These are phyloP conservation scores for Spiraea crenata DNA, from an alignment of 331 rosid genomes.

Conservation along the genomic window DNA sequence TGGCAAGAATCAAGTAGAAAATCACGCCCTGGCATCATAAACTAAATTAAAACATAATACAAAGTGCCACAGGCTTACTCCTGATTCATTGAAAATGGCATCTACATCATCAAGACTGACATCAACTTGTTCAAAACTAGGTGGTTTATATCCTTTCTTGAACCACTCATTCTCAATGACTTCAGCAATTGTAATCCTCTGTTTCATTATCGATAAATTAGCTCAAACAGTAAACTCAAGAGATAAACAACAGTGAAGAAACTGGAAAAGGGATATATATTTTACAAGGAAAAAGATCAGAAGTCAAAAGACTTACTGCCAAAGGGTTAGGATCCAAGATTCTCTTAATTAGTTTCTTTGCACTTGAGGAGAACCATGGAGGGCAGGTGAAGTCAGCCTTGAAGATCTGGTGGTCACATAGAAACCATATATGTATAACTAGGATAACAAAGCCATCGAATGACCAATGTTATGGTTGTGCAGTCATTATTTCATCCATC, in stretches of 20 bases:
- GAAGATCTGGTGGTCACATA: constrained; percentile 62
- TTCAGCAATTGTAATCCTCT: constrained; percentile 81
- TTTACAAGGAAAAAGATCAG: neutral
- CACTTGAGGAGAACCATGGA: constrained; percentile 93
- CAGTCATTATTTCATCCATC: too few species aligned
- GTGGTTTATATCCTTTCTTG: constrained; percentile 88
- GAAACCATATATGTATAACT: neutral
- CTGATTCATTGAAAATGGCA: constrained; percentile 58
- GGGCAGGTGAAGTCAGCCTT: constrained; percentile 87
- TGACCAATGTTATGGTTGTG: neutral
- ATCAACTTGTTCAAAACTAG: constrained; percentile 67
- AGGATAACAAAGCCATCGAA: neutral
- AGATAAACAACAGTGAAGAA: neutral
- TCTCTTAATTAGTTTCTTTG: constrained; percentile 77
- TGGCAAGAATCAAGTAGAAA: constrained; percentile 22
- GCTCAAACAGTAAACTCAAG: constrained; percentile 5
- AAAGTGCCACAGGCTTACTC: constrained; percentile 38
- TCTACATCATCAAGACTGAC: constrained; percentile 72
- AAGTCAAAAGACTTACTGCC: constrained; percentile 51
- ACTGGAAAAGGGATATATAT: neutral
- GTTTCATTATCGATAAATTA: constrained; percentile 28
- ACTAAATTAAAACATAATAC: constrained; percentile 5
- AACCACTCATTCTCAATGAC: constrained; percentile 93
- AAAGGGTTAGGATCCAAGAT: constrained; percentile 88
- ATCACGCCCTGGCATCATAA: constrained; percentile 20